Evolutionary conservation across 2,329 filamentous ascomycete species (phyloP).

Genomic region (Eutypella sp.): DNA sequence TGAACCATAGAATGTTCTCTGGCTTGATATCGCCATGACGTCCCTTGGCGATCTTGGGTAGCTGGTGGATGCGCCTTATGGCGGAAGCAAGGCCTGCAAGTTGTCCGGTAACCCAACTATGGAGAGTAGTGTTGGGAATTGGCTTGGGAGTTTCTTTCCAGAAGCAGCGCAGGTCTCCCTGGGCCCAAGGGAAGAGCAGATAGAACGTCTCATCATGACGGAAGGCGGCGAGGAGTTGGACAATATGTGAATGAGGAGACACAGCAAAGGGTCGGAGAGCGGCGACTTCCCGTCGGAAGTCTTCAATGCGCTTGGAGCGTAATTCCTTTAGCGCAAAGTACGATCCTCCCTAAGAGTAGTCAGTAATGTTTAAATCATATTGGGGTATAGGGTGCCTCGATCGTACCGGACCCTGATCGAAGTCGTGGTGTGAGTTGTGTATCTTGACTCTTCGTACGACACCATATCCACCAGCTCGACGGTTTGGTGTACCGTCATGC

Average conservation of each 20-base stretch:
- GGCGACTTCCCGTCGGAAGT: conserved; percentile 9
- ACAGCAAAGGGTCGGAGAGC: conserved; percentile 3
- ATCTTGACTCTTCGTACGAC: conserved; percentile 8
- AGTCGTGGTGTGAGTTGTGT: conserved; percentile 6
- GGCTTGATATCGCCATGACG: conserved; percentile 9
- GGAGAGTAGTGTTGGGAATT: not conserved
- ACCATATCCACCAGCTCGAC: conserved; percentile 2
- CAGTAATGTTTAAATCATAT: not conserved
- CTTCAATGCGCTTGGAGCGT: conserved; percentile 1
- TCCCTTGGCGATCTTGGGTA: not conserved
- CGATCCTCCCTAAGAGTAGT: conserved; percentile 3
- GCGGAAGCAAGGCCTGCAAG: conserved; percentile 8
- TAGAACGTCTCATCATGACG: conserved; percentile 5
- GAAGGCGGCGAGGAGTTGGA: conserved; percentile 11
- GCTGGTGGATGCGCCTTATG: not conserved
- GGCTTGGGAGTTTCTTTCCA: conserved; percentile 7
- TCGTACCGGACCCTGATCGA: conserved; percentile 3
- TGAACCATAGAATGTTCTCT: conserved; percentile 5
- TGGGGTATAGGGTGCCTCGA: not conserved
- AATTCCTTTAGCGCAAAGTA: conserved; percentile 7
- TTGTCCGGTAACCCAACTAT: conserved; percentile 7
- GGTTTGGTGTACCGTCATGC: not conserved
- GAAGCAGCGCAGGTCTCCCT: conserved; percentile 5
- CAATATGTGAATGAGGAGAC: conserved; percentile 4
- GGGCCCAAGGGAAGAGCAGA: conserved; percentile 13